phyloP scores from a whole-genome alignment of 1,284 basidiomycete species.

The Cutaneotrichosporon cutaneum region DNA sequence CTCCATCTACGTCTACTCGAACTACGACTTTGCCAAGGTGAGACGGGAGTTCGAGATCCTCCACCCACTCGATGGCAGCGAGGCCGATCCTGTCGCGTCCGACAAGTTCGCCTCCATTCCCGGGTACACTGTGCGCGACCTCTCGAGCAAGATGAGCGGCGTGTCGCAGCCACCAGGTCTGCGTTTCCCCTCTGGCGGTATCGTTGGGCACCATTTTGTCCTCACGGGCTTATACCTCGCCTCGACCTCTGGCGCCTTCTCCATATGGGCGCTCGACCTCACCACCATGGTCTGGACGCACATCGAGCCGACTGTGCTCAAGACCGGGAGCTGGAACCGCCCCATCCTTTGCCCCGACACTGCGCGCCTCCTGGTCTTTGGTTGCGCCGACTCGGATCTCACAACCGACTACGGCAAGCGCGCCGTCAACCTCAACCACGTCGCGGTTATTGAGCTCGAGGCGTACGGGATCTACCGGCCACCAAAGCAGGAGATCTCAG shows the following conservation, averaged over 20 bases:
- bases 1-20: constrained; percentile 49
- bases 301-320: constrained; percentile 73
- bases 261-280: constrained; percentile 84
- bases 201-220: constrained; percentile 81
- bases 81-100: constrained; percentile 61
- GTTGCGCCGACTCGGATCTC: constrained; percentile 78
- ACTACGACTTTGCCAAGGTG: constrained; percentile 81
- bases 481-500: constrained; percentile 66
- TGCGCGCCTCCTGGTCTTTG: constrained; percentile 83
- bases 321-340: constrained; percentile 83
- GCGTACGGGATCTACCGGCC: constrained; percentile 91
- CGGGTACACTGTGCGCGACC: constrained; percentile 65
- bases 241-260: constrained; percentile 70
- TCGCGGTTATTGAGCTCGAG: constrained; percentile 86
- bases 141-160: constrained; percentile 53
- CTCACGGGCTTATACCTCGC: constrained; percentile 87
- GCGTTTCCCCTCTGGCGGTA: constrained; percentile 86
- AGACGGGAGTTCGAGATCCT: constrained; percentile 87
- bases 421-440: constrained; percentile 84
- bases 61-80: constrained; percentile 61
- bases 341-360: constrained; percentile 73
- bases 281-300: constrained; percentile 76
- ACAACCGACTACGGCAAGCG: constrained; percentile 88
- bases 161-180: constrained; percentile 83
- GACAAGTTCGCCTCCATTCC: constrained; percentile 55